Conservation (phyloP, 371 early-diverging fungal species). For the Catenaria anguillulae region DNA sequence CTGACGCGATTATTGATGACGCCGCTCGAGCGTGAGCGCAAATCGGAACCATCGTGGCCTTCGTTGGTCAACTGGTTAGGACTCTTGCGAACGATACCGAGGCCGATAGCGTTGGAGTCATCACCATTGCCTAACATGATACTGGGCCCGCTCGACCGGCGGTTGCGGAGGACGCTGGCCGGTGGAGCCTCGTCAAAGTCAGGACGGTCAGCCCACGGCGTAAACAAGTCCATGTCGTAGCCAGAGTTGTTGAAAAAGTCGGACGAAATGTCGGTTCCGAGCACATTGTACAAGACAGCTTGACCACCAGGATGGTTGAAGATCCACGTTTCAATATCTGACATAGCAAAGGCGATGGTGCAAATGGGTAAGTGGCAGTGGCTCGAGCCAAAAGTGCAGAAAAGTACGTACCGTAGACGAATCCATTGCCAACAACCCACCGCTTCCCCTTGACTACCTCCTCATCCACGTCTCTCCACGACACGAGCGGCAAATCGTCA, state of each 20-base stretch:
- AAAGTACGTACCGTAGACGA: slow-evolving; percentile 15
- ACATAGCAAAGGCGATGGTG: too few relatives aligned
- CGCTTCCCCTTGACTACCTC: background rate
- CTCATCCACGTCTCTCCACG: background rate
- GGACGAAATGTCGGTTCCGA: slow-evolving; percentile 19
- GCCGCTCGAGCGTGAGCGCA: slow-evolving; percentile 7
- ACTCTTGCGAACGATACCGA: too few relatives aligned
- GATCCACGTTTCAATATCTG: slow-evolving; percentile 13
- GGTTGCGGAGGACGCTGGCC: background rate
- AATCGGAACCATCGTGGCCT: slow-evolving; percentile 17
- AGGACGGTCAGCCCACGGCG: background rate
- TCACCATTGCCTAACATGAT: too few relatives aligned
- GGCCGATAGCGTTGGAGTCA: too few relatives aligned
- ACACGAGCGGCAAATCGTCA: background rate
- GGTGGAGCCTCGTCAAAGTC: too few relatives aligned
- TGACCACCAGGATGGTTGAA: slow-evolving; percentile 19
- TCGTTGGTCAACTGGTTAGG: slow-evolving; percentile 1
- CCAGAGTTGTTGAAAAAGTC: slow-evolving; percentile 21
- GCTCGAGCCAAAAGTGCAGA: too few relatives aligned
- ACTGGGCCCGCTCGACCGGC: too few relatives aligned
- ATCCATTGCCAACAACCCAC: slow-evolving; percentile 17
- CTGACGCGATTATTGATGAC: too few relatives aligned
- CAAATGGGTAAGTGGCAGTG: too few relatives aligned
- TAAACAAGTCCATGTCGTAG: slow-evolving; percentile 6
- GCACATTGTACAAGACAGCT: slow-evolving; percentile 14